Evolutionary conservation across 352 stramenopile genomes (phyloP).

Genomic region (Pythium rhizo-oryzae): DNA sequence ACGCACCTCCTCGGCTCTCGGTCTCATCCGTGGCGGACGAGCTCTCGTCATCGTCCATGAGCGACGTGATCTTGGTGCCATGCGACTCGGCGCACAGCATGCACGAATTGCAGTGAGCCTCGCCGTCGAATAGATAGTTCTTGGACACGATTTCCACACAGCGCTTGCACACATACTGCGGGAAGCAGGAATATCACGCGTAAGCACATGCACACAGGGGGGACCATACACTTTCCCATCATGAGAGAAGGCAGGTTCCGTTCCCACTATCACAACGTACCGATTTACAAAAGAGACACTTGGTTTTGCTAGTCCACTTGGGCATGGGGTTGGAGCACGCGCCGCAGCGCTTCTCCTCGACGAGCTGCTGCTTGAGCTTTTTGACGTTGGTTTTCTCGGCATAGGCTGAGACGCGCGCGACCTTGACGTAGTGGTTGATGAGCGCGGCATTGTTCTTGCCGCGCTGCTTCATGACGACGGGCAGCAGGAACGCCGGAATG

Average conservation of each 20-base stretch:
- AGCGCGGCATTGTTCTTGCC: slow-evolving; percentile 61
- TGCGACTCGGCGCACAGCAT: slow-evolving; percentile 58
- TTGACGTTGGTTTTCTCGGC: slow-evolving; percentile 22
- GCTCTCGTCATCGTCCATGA: slow-evolving; percentile 29
- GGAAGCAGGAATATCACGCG: not conserved
- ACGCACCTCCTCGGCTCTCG: slow-evolving; percentile 6
- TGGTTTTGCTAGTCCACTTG: slow-evolving; percentile 56
- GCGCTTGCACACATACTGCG: slow-evolving; percentile 72
- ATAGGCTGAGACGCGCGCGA: slow-evolving; percentile 42
- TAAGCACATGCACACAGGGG: not conserved
- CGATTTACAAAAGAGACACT: slow-evolving; percentile 61
- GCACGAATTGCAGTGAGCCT: slow-evolving; percentile 46
- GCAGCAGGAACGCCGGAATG: slow-evolving; percentile 50
- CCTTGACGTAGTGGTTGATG: slow-evolving; percentile 75
- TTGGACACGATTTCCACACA: slow-evolving; percentile 59
- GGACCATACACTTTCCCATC: not conserved
- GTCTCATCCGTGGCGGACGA: slow-evolving; percentile 15
- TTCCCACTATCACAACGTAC: slow-evolving; percentile 37
- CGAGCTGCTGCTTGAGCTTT: slow-evolving; percentile 43
- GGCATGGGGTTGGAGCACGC: slow-evolving; percentile 64
- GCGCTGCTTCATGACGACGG: slow-evolving; percentile 58
- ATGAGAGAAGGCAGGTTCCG: not conserved
- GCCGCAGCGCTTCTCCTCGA: slow-evolving; percentile 59
- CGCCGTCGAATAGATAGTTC: slow-evolving; percentile 57
- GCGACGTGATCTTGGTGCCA: slow-evolving; percentile 24